phyloP scores from a whole-genome alignment of 208 protist genomes.

The Polymyxa betae region DNA sequence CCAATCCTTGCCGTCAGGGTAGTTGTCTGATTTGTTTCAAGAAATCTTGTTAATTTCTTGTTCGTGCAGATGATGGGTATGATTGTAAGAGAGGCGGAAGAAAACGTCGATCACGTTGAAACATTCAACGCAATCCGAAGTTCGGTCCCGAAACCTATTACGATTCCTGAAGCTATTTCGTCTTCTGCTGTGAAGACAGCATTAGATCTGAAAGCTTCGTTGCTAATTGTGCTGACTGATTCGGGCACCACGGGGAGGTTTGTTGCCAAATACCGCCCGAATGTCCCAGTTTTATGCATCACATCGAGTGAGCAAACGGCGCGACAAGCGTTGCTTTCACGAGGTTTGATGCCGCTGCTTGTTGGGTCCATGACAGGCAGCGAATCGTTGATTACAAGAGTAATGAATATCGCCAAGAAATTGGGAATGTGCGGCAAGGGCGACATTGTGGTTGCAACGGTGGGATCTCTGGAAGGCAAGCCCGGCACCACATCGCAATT shows the following conservation, averaged over 20 bases:
- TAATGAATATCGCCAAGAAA: conserved; percentile 13
- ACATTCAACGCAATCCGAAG: neutral
- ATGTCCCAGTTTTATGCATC: conserved; percentile 88
- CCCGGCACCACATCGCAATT: conserved; percentile 36
- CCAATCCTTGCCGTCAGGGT: conserved; percentile 61
- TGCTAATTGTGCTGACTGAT: conserved; percentile 79
- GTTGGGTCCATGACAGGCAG: neutral
- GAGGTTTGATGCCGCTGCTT: conserved; percentile 33
- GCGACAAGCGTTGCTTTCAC: conserved; percentile 77
- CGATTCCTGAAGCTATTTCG: conserved; percentile 82
- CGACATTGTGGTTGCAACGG: conserved; percentile 44
- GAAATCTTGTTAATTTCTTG: neutral
- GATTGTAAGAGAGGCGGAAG: conserved; percentile 62
- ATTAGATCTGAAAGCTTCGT: conserved; percentile 83
- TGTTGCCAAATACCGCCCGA: conserved; percentile 92
- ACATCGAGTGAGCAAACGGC: conserved; percentile 82
- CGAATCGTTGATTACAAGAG: neutral
- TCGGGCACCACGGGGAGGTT: conserved; percentile 85
- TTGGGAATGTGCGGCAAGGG: conserved; percentile 26
- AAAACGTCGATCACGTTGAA: conserved; percentile 25
- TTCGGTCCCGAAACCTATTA: neutral
- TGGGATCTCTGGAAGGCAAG: conserved; percentile 29
- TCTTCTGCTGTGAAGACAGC: conserved; percentile 88
- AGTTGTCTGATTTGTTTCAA: neutral
- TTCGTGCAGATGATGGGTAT: conserved; percentile 52